phyloP scores from a whole-genome alignment of 495 filamentous ascomycete species.

The Astrocystis sublimbata region DNA sequence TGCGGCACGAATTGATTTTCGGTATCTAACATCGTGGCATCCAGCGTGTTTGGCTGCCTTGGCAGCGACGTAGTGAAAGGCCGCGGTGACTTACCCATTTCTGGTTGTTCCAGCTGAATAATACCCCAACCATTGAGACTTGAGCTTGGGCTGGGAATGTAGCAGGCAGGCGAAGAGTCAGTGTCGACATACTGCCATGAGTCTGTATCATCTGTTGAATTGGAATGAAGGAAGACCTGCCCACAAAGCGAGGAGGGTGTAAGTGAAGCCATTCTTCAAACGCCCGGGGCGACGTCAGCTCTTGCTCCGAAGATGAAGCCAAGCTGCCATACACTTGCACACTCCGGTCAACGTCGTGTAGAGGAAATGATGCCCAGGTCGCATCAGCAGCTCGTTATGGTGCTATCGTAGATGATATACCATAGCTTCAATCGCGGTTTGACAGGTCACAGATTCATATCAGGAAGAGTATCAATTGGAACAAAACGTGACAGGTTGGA shows the following conservation, averaged over 20 bases:
- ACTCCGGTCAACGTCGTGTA: not conserved
- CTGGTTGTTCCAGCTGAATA: constrained; percentile 30
- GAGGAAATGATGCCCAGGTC: not conserved
- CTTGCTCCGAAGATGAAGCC: not conserved
- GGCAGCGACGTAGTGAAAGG: constrained; percentile 28
- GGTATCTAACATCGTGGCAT: not conserved
- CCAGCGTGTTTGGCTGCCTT: constrained; percentile 15
- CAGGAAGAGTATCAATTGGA: not conserved
- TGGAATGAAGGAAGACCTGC: constrained; percentile 25
- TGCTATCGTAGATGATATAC: not conserved
- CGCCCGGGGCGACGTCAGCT: not conserved
- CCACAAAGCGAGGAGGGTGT: constrained; percentile 30
- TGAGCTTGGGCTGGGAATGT: constrained; percentile 45
- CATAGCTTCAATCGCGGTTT: not conserved
- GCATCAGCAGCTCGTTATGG: not conserved
- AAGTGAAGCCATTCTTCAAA: constrained; percentile 23
- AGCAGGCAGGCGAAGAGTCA: constrained; percentile 33
- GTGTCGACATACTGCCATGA: constrained; percentile 34
- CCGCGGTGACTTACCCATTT: constrained; percentile 29
- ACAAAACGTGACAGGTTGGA: not conserved
- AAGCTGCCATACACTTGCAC: not conserved
- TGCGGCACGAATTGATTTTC: constrained; percentile 27
- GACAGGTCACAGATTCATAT: not conserved
- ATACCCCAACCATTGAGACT: constrained; percentile 46
- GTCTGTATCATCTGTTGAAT: constrained; percentile 33